phyloP scores from a whole-genome alignment of 208 protist genomes.

The Balamuthia mandrillaris region DNA sequence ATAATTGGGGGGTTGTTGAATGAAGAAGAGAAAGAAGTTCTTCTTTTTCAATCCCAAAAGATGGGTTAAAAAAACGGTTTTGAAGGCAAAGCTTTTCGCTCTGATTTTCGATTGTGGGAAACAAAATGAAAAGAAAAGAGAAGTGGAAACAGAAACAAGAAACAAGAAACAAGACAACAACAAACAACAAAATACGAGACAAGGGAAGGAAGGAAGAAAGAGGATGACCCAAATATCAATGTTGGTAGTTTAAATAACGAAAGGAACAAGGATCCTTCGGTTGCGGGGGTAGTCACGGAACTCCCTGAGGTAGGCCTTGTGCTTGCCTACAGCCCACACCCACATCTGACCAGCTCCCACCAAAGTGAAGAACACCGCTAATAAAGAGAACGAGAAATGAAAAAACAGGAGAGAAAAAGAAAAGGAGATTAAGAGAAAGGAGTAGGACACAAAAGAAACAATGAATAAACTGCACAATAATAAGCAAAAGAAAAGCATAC shows the following conservation, averaged over 20 bases:
- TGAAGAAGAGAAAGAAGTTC: no score
- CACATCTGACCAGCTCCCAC: conserved; percentile 46
- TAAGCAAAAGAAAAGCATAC: conserved; percentile 7
- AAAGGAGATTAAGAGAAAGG: background rate
- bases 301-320: conserved; percentile 50
- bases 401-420: background rate
- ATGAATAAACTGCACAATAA: background rate
- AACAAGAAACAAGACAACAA: background rate
- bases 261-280: conserved; percentile 43
- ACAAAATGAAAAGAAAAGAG: background rate
- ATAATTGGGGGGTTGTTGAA: no score
- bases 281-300: conserved; percentile 46
- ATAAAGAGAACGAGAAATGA: background rate
- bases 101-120: background rate
- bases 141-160: background rate
- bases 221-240: background rate
- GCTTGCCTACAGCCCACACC: conserved; percentile 53
- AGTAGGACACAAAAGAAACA: background rate
- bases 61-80: background rate
- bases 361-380: conserved; percentile 38
- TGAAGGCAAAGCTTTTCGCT: background rate
- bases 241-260: conserved; percentile 30
- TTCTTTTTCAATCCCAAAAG: background rate
- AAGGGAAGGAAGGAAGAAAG: background rate
- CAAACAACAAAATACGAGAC: background rate